A percentile compares a stretch with the other conserved stretches of the same genome.
Conservation (phyloP, 192 early-diverging fungal species). For the Gonapodya sp. region DNA sequence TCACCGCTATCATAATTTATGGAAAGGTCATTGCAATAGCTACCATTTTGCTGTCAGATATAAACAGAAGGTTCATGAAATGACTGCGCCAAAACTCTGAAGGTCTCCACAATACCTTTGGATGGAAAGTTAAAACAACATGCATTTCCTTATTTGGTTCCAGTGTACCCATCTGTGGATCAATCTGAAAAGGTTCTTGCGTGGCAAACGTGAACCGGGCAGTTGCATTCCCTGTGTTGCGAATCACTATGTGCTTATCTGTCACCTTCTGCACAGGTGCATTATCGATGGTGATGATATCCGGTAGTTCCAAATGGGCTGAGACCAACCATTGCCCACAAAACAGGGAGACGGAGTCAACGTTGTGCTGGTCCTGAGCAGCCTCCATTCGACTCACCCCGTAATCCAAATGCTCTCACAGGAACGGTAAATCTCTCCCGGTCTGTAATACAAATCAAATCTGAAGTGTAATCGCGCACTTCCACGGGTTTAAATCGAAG, state of each 20-base stretch:
- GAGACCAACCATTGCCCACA: constrained; percentile 13
- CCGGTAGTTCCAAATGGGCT: constrained; percentile 38
- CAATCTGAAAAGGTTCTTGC: constrained; percentile 26
- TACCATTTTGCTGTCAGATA: no score
- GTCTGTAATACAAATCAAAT: constrained; percentile 48
- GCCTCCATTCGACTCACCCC: no score
- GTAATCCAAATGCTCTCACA: constrained; percentile 34
- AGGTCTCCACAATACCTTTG: constrained; percentile 28
- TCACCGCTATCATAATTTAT: constrained; percentile 45
- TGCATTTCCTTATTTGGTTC: constrained; percentile 33
- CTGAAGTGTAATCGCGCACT: constrained; percentile 34
- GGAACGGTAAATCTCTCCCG: constrained; percentile 49
- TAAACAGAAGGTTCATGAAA: no score
- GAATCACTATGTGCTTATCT: constrained; percentile 31
- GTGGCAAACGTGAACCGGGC: constrained; percentile 34
- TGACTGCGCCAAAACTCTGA: background rate
- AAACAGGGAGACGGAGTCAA: background rate
- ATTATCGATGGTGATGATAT: constrained; percentile 33
- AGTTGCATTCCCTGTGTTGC: constrained; percentile 43
- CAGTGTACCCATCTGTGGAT: constrained; percentile 27
- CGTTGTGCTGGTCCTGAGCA: no score
- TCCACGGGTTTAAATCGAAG: constrained; percentile 48
- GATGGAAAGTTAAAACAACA: constrained; percentile 33
- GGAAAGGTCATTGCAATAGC: constrained; percentile 24
- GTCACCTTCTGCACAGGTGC: constrained; percentile 31